Base-by-base conservation (phyloP, 305 asterid species). In the Solanum hybrid region DNA sequence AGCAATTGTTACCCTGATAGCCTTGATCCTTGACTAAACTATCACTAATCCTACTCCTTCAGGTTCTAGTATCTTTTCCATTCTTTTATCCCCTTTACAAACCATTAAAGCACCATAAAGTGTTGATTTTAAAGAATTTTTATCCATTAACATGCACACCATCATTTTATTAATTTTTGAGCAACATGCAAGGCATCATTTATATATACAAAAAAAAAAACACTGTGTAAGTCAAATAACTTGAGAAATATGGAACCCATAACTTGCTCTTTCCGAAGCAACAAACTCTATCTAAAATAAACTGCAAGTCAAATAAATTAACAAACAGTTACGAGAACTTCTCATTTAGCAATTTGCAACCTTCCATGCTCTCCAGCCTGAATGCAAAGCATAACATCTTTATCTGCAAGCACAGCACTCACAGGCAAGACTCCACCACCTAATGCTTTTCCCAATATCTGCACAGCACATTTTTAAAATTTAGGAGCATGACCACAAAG, bases 291-390 rank as follows among this genome's bases (percentile, higher is more conserved):
- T 46, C 87, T 5, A 14, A 83, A 46, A 83, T 46, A 2, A 84
- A 84, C 74, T 46, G 87, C 87, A 84, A 82, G 28, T 36, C 77
- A 92, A 77, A 35, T 12, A 11, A 67, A 46, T 18, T 28, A 33
- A 22, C 71, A 33, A 89, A 69, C 57, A 28, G 34, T 26, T 26
- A 71, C 33, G 1, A 46, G 61, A 64, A 87, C 26, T 76, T 34
- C 61, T 26, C 84, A 42, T 11, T 6, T 64, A 85, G 89, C 9
- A 88, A 78, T 24, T 40, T 89, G 94, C 29, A 91, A 97, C 99
- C 99, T 97, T 94, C 99, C 99, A 86, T 97, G 99, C 94, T 96
- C 99, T 91, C 99, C 99, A 39, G 99, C 99, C 92, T 95, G 97
- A 88, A 97, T 95, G 92, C 99, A 96, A 86, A 97, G 98, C 99